Conservation (phyloP, 768 basidiomycete genomes). For the Phaeotremella fagi region DNA sequence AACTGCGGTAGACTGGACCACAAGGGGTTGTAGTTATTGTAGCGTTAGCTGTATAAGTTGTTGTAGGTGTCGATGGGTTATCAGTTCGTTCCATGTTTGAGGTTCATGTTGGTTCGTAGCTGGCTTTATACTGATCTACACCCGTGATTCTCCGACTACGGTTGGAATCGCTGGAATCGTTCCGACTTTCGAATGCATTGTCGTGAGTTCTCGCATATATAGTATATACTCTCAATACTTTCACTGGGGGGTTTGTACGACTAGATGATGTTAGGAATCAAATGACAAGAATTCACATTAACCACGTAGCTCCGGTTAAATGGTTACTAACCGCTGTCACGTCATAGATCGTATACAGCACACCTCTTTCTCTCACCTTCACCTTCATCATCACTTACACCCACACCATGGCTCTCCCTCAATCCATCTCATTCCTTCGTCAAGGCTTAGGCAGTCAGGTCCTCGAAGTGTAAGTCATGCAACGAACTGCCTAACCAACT, state of each 20-base stretch:
- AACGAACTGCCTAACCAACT: background rate
- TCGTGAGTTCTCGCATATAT: background rate
- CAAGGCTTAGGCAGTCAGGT: constrained; percentile 35
- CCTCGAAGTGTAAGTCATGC: constrained; percentile 35
- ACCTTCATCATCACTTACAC: background rate
- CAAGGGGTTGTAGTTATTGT: background rate
- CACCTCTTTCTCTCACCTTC: background rate
- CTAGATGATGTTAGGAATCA: background rate
- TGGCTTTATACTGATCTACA: background rate
- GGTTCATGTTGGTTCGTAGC: background rate
- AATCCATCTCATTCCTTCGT: constrained; percentile 25
- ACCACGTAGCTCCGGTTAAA: background rate
- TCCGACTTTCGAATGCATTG: background rate
- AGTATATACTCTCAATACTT: too few species aligned
- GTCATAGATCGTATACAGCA: background rate
- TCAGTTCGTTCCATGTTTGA: background rate
- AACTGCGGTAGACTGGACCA: background rate
- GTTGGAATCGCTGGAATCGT: too few species aligned
- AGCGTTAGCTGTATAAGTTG: background rate
- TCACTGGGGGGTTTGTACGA: background rate
- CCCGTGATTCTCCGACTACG: too few species aligned
- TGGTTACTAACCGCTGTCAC: background rate
- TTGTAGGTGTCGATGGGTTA: background rate
- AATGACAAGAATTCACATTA: background rate
- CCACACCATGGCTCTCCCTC: constrained; percentile 32